phyloP scores from a whole-genome alignment of 257 asterid genomes.

The Penstemon newberryi region DNA sequence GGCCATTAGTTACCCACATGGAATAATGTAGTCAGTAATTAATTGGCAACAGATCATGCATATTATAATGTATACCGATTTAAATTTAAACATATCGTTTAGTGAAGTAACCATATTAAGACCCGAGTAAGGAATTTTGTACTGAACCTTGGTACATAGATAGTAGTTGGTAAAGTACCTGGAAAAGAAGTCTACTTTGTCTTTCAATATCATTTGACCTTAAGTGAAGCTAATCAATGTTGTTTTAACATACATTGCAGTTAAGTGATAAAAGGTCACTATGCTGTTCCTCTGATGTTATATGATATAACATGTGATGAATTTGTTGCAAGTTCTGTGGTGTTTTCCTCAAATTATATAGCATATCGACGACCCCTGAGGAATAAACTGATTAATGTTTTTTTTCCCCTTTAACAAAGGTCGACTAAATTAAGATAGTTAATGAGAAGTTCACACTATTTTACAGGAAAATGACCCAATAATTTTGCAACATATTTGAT shows the following conservation, averaged over 20 bases:
- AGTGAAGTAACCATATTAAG: neutral
- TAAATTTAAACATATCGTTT: neutral
- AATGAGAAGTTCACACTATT: neutral
- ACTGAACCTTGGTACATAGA: neutral
- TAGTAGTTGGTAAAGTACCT: neutral
- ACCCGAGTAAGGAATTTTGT: neutral
- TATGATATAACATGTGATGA: neutral
- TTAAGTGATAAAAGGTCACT: no score
- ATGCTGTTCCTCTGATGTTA: slow-evolving; percentile 7
- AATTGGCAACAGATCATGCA: neutral
- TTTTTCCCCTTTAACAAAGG: no score
- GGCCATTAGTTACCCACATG: neutral
- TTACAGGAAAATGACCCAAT: neutral
- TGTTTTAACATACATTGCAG: no score
- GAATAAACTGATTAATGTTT: neutral
- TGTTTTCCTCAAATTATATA: neutral
- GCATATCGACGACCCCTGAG: neutral
- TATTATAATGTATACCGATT: neutral
- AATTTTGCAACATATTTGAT: neutral
- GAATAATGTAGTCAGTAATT: slow-evolving; percentile 11
- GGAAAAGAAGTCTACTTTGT: neutral
- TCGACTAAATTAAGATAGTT: no score
- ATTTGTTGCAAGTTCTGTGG: slow-evolving; percentile 1
- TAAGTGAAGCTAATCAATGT: neutral
- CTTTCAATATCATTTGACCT: neutral